Base-by-base conservation (phyloP, 2,329 filamentous ascomycete species). In the Verticillium nubilum region DNA sequence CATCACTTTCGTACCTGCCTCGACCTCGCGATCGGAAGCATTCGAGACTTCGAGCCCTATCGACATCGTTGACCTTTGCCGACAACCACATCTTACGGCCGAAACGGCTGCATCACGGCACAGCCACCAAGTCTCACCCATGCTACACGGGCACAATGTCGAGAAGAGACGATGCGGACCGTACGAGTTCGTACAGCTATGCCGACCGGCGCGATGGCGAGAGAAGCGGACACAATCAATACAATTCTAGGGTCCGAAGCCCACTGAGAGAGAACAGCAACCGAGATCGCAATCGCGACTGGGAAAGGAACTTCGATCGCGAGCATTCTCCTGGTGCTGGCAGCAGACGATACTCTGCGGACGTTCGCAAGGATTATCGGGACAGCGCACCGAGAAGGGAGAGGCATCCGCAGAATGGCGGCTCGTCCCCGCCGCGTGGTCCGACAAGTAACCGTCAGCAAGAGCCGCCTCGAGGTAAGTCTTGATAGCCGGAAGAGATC, bases 261-360 rank as follows among this genome's bases (percentile, higher is more conserved):
- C 42, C 42, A 4, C 42, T 47, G n/a, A 47, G 42, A 25, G 42
- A 47, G 2, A 47, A 25, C 7, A 25, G n/a, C n/a, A 23, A 64
- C 50, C 59, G 67, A 29, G 66, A 60, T 42, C 59, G 61, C 3
- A 59, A 70, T 35, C 60, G 65, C 5, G 65, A 67, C 5, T 61
- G 69, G 31, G 59, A 66, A 5, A 62, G 64, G 35, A 56, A 63
- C 10, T 59, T 60, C 3, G 61, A 64, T 15, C 55, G 54, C 17
- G 37, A 19, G 17, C 37, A 7, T 23, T 47, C 42, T 12, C 42
- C 42, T 23, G 42, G 42, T 19, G 42, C 42, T 9, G 12, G 42
- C 23, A 19, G n/a, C 9, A 23, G 42, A 47, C 42, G 19, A n/a
- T 23, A 47, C 42, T 47, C 42, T 4, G 42, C 42, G 7, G 42